Evolutionary conservation across 2,329 filamentous ascomycete genomes (phyloP).

Genomic region (Zymoseptoria tritici): DNA sequence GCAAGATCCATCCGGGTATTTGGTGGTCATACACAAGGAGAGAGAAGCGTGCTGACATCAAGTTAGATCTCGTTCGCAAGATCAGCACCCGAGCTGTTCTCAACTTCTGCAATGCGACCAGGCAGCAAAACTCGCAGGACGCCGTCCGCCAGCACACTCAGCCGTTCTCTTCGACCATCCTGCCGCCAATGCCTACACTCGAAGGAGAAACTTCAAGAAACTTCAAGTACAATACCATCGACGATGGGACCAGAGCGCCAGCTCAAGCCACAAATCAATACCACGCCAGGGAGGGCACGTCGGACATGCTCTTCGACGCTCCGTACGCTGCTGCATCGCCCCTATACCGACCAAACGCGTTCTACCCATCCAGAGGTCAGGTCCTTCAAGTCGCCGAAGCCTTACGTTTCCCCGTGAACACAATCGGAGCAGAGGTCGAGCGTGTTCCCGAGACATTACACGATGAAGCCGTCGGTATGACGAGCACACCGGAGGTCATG

Average conservation of each 20-base stretch:
- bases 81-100: not conserved
- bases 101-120: not conserved
- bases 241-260: not conserved
- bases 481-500: not conserved
- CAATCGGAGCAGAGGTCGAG: not conserved
- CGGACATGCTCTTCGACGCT: not conserved
- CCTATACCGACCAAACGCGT: not conserved
- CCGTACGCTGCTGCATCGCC: not conserved
- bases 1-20: conserved; percentile 1
- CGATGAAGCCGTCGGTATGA: not conserved
- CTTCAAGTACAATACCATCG: not conserved
- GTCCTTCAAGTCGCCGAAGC: not conserved
- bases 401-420: not conserved
- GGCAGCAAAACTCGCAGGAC: not conserved
- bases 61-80: not conserved
- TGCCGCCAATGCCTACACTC: not conserved
- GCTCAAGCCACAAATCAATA: not conserved
- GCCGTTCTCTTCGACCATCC: not conserved
- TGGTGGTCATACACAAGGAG: not conserved
- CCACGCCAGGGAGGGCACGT: too few species aligned
- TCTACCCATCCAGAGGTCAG: not conserved
- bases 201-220: not conserved
- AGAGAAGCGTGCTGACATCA: not conserved
- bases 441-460: not conserved
- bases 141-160: not conserved